Conservation (phyloP, 345 rosid species). For the Rhizophora mangle region DNA sequence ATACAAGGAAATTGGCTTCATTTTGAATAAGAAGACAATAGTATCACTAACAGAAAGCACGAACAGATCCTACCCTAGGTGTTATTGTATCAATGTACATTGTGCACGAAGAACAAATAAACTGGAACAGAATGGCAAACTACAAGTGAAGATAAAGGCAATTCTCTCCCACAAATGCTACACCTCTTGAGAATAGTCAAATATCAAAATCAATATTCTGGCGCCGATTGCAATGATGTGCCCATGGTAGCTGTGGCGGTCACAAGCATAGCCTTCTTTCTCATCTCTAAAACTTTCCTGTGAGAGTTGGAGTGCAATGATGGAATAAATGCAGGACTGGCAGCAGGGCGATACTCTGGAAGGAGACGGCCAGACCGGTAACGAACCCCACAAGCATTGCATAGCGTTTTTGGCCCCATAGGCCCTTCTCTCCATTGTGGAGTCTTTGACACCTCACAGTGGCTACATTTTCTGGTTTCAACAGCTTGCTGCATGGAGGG, state of each 20-base stretch:
- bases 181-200: constrained; percentile 26
- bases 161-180: constrained; percentile 25
- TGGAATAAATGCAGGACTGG: constrained; percentile 77
- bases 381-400: constrained; percentile 95
- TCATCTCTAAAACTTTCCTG: constrained; percentile 76
- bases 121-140: constrained; percentile 3
- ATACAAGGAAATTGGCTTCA: too few relatives aligned
- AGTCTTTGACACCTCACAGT: constrained; percentile 73
- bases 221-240: constrained; percentile 3
- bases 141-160: constrained; percentile 19
- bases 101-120: constrained; percentile 44
- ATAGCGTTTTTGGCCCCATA: constrained; percentile 86
- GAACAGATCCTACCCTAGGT: constrained; percentile 15
- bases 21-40: not conserved
- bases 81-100: constrained; percentile 48
- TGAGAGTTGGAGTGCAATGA: constrained; percentile 75
- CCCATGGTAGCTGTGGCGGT: not conserved
- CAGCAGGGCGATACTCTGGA: constrained; percentile 94
- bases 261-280: constrained; percentile 38
- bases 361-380: constrained; percentile 85
- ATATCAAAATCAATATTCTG: constrained; percentile 27
- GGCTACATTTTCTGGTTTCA: constrained; percentile 56
- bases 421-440: constrained; percentile 99
- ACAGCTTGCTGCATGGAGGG: constrained; percentile 19
- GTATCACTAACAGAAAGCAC: constrained; percentile 2